Evolutionary conservation across 305 asterid species (phyloP).

Genomic region (Solanum hybrid): DNA sequence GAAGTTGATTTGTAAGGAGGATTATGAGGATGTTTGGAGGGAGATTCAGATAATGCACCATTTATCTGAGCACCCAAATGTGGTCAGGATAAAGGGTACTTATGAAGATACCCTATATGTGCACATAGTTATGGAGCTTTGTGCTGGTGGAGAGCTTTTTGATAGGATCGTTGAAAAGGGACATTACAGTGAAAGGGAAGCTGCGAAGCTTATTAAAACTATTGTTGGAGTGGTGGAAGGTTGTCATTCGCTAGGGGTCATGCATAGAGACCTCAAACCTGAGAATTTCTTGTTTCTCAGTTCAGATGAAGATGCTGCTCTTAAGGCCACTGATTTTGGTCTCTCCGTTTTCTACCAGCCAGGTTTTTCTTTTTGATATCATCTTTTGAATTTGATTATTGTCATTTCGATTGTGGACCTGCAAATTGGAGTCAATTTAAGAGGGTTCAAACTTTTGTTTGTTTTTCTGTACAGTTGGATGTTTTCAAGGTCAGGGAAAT

Average conservation of each 20-base stretch:
- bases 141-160: constrained; percentile 87
- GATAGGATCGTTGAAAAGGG: constrained; percentile 88
- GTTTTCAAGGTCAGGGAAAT: not conserved
- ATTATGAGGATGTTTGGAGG: constrained; percentile 42
- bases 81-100: constrained; percentile 32
- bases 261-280: not conserved
- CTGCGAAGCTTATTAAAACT: constrained; percentile 70
- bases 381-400: not conserved
- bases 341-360: constrained; percentile 89
- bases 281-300: constrained; percentile 46
- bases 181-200: constrained; percentile 81
- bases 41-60: constrained; percentile 99
- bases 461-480: not conserved
- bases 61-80: constrained; percentile 80
- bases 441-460: not conserved
- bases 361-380: constrained; percentile 27
- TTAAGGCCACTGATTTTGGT: constrained; percentile 90
- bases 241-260: not conserved
- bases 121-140: constrained; percentile 18
- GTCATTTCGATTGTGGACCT: not conserved
- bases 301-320: constrained; percentile 67
- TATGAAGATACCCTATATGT: not conserved
- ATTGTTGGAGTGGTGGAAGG: constrained; percentile 79
- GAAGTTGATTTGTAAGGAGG: constrained; percentile 69
- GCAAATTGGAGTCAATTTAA: not conserved